Evolutionary conservation across 495 filamentous ascomycete species (phyloP).

Genomic region (Penicillium subrubescens): DNA sequence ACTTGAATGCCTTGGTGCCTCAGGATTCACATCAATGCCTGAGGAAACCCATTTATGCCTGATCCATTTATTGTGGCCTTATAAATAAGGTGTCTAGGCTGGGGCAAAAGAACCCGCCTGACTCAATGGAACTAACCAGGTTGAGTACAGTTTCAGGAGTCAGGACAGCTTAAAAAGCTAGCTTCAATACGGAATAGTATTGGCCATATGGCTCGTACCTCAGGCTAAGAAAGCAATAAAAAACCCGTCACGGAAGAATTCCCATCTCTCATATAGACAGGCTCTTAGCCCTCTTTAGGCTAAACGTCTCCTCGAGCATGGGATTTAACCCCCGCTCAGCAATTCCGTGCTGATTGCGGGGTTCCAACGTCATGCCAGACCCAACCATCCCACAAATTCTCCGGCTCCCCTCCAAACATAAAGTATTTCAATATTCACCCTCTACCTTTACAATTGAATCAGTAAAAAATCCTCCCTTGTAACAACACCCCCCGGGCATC

Average conservation of each 20-base stretch:
- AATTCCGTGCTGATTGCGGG: constrained; percentile 27
- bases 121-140: not conserved
- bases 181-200: too few species aligned
- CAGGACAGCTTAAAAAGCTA: not conserved
- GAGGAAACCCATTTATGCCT: not conserved
- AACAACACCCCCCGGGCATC: not conserved
- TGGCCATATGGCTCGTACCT: not conserved
- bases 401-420: not conserved
- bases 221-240: not conserved
- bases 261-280: not conserved
- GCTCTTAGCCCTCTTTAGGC: constrained; percentile 5
- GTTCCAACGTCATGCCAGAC: constrained; percentile 29
- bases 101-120: not conserved
- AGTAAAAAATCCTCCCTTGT: too few species aligned
- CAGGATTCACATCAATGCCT: not conserved
- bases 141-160: not conserved
- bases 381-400: constrained; percentile 8
- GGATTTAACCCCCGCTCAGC: constrained; percentile 14
- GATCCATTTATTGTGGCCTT: not conserved
- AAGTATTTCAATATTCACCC: not conserved
- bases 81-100: not conserved
- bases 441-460: not conserved
- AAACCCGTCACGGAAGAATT: not conserved
- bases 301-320: constrained; percentile 2
- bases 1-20: too few species aligned